Evolutionary conservation across 2,329 filamentous ascomycete species (phyloP), one percentile per base, ranked within the genome.

Genomic region (Cladosporium sphaerospermum): DNA sequence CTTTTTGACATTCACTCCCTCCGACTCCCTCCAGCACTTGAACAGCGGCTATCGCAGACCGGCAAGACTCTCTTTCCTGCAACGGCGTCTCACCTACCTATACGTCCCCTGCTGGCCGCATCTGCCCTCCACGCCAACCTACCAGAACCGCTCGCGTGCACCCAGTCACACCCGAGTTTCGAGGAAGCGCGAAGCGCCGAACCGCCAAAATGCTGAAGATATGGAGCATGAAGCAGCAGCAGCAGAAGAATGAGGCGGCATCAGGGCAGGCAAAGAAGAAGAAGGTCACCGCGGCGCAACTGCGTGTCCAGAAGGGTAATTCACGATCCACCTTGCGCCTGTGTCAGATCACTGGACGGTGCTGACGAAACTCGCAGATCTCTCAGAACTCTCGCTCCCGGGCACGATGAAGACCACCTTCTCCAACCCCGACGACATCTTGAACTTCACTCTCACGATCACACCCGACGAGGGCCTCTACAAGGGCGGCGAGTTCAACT

Each of bases 191-290:
- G 2, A 23, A 49, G 52, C 45, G 45, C 52, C 49, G 19, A 52
- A 54, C 57, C 61, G 58, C 19, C 71, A 91, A 77, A 68, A 97
- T 97, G 93, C 81, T 96, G 79, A 97, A 97, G 78, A 96, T 97
- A 78, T 97, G 92, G 93, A 95, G 90, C 66, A 96, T 97, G 92
- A 73, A 67, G 73, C 93, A 96, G 75, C 88, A 96, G 78, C 89
- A 96, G 78, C 89, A 96, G 75, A 88, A 95, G 74, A 91, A 89
- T 66, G 89, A 91, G 62, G 89, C 91, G 65, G 89, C 88, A 54
- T 85, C 83, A 42, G 82, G 84, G 16, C 60, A 59, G 13, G 81
- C 84, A 52, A 96, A 90, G 78, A 97, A 96, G 82, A 97, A 96
- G 82, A 97, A 96, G 79, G 91, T 99, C 60, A 97, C 93, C 18